These are phyloP conservation scores for Ilyonectria sp. DNA, from an alignment of 2,329 filamentous ascomycete genomes.

Conservation along the genomic window DNA sequence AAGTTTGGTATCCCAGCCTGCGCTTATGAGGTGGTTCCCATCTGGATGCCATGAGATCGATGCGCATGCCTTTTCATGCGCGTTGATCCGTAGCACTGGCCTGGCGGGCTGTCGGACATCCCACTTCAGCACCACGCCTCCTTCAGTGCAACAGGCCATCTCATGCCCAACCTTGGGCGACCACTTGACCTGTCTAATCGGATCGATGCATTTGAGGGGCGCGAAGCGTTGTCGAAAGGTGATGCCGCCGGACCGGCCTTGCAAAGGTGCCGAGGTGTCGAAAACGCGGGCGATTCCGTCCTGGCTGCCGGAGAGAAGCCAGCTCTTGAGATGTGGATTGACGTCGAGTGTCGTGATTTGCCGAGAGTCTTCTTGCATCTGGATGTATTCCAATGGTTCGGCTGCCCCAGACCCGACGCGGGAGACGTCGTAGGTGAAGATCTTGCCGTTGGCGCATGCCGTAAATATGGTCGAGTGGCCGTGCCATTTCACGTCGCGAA, in stretches of 20 bases:
- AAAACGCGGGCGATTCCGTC: constrained; percentile 75
- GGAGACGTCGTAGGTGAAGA: constrained; percentile 74
- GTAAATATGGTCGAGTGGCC: constrained; percentile 71
- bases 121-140: constrained; percentile 75
- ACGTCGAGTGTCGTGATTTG: constrained; percentile 76
- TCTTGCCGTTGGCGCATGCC: constrained; percentile 75
- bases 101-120: constrained; percentile 69
- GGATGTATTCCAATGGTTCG: constrained; percentile 68
- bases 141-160: constrained; percentile 76
- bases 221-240: constrained; percentile 65
- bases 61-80: constrained; percentile 72
- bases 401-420: constrained; percentile 62
- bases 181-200: constrained; percentile 76
- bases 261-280: constrained; percentile 66
- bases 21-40: constrained; percentile 76
- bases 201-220: constrained; percentile 56
- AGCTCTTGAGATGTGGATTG: constrained; percentile 71
- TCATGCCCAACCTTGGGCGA: constrained; percentile 73
- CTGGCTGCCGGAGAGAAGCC: constrained; percentile 74
- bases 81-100: constrained; percentile 72
- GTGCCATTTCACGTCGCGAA: constrained; percentile 74
- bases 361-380: constrained; percentile 73
- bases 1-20: constrained; percentile 73
- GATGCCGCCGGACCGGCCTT: constrained; percentile 63
- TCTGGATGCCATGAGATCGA: constrained; percentile 79